These are phyloP conservation scores for Mitragyna speciosa DNA, from an alignment of 257 asterid species.

Conservation along the genomic window DNA sequence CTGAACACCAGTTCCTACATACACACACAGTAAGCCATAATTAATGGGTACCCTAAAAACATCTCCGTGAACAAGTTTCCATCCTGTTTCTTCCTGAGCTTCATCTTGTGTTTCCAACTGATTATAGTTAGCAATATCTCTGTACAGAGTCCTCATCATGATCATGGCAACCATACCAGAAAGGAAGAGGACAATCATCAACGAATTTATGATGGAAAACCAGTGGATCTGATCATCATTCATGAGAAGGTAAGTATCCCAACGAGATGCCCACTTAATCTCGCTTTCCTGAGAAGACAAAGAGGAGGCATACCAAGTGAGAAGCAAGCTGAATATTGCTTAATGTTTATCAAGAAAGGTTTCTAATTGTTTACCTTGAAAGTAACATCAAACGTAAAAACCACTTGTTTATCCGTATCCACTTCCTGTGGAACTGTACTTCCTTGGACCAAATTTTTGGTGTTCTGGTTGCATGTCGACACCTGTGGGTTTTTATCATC, in stretches of 20 bases:
- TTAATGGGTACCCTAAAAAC: constrained; percentile 67
- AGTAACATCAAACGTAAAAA: constrained; percentile 71
- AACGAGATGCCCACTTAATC: constrained; percentile 88
- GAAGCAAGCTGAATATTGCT: neutral
- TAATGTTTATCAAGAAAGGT: neutral
- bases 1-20: constrained; percentile 86
- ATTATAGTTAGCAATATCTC: constrained; percentile 85
- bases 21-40: constrained; percentile 75
- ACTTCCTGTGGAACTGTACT: constrained; percentile 85
- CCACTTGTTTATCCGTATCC: constrained; percentile 56
- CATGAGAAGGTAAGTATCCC: constrained; percentile 96
- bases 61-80: constrained; percentile 93
- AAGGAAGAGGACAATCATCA: constrained; percentile 91
- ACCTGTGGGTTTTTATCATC: constrained; percentile 79
- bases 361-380: constrained; percentile 49
- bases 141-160: constrained; percentile 89
- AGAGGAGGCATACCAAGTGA: neutral
- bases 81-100: constrained; percentile 91
- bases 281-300: constrained; percentile 58
- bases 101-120: constrained; percentile 91
- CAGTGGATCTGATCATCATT: constrained; percentile 92
- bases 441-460: constrained; percentile 64
- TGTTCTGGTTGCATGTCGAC: constrained; percentile 74
- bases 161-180: constrained; percentile 98
- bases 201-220: constrained; percentile 89